Percentiles rank a stretch among this genome's conserved stretches.
These are phyloP conservation scores for Fusarium caatingaense DNA, from an alignment of 2,329 filamentous ascomycete genomes.

Conservation along the genomic window DNA sequence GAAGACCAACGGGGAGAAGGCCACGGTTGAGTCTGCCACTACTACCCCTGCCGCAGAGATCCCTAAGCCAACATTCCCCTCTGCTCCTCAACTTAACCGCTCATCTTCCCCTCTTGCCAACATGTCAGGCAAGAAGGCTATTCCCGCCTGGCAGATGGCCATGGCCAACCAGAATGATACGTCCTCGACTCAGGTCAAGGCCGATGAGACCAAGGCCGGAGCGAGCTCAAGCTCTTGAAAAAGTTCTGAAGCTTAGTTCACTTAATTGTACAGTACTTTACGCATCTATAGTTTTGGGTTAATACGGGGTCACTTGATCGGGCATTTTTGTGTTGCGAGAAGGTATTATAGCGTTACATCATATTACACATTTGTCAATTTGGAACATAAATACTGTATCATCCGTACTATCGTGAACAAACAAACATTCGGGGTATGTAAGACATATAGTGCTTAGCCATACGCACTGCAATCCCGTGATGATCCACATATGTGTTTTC, in stretches of 20 bases:
- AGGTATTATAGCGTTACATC: conserved; percentile 32
- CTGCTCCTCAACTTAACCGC: conserved; percentile 46
- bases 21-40: conserved; percentile 41
- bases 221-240: conserved; percentile 35
- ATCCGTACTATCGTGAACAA: not conserved
- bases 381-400: not conserved
- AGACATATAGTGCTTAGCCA: not conserved
- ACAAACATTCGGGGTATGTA: not conserved
- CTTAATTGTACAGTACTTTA: conserved; percentile 37
- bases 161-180: conserved; percentile 66
- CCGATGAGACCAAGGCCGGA: conserved; percentile 43
- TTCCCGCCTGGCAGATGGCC: conserved; percentile 84
- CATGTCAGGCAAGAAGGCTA: conserved; percentile 70
- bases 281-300: conserved; percentile 33
- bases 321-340: conserved; percentile 18
- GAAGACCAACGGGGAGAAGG: conserved; percentile 46
- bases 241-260: conserved; percentile 3
- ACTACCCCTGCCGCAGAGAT: conserved; percentile 47
- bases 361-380: conserved; percentile 9
- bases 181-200: conserved; percentile 45
- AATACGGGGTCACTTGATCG: conserved; percentile 20
- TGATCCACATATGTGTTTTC: not conserved
- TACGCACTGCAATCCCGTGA: not conserved
- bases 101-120: conserved; percentile 52
- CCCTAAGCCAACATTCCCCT: conserved; percentile 46